Base-by-base conservation (phyloP, 1,284 basidiomycete genomes). In the Trametes hirsuta region DNA sequence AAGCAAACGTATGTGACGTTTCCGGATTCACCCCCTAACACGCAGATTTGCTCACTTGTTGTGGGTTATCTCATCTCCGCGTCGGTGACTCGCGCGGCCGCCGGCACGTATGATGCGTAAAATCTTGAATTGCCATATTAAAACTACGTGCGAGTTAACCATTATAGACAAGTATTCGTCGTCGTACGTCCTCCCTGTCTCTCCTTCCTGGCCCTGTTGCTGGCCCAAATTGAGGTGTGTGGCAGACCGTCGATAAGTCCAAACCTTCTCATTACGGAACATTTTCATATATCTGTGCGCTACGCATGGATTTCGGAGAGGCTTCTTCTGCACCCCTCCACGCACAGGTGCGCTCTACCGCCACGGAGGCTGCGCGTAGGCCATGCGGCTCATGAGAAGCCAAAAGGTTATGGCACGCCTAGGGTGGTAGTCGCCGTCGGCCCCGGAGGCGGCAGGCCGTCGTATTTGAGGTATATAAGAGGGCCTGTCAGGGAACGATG, bases 391-490 rank as follows among this genome's bases (percentile, higher is more conserved):
- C 46, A 47, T 56, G 47, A 44, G 55, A 56, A 59, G 57, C 24
- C 54, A 57, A 61, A 61, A 57, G 59, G 45, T 30, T 55, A 55
- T 54, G 61, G 46, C 30, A 22, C 42, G 42, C 44, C 42, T 40
- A 30, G 25, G 10, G 18, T 22, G 39, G 52, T 55, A 51, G 47
- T 42, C 51, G 50, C 39, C 37, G 45, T 40, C 51, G 59, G 48
- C 51, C 41, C 56, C 58, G 57, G 51, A 35, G 47, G 53, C 45
- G 64, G 47, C 61, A 59, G 55, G 48, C 55, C 12, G 45, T 40
- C 50, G 55, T 53, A 45, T 35, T 37, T 47, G 15, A 12, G 30
- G 45, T 66, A 66, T 63, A 66, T 61, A 55, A 55, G 40, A 36
- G 25, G 34, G 6, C 37, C 40, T n/a, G 6, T 22, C 22, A 40